Percentiles rank a stretch among this genome's conserved stretches.
Evolutionary conservation across 1,139 yeast genomes (phyloP).

Genomic region (Sugiyamaella japonica): DNA sequence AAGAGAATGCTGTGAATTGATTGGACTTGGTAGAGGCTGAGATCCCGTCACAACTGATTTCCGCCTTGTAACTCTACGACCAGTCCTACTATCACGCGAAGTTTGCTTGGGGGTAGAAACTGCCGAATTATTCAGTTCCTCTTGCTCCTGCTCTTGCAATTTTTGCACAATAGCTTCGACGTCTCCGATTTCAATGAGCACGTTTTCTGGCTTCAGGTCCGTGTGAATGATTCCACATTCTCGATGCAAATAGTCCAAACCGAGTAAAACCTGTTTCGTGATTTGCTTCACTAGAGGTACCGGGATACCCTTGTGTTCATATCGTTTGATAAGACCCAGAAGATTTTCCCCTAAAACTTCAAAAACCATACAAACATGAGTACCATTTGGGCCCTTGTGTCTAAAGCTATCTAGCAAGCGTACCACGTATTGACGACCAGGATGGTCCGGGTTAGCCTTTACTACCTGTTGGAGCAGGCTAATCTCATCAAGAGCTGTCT

Average conservation of each 20-base stretch:
- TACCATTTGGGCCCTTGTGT: conserved; percentile 78
- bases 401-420: conserved; percentile 71
- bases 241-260: conserved; percentile 77
- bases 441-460: conserved; percentile 56
- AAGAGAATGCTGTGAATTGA: conserved; percentile 39
- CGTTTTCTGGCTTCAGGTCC: conserved; percentile 86
- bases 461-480: conserved; percentile 54
- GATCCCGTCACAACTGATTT: conserved; percentile 82
- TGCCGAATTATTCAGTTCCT: conserved; percentile 15
- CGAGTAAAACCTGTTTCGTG: conserved; percentile 71
- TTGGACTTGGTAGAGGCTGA: conserved; percentile 81
- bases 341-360: conserved; percentile 85
- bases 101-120: conserved; percentile 19
- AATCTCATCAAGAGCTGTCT: conserved; percentile 86
- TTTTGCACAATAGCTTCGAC: conserved; percentile 65
- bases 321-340: conserved; percentile 66
- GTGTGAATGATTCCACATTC: conserved; percentile 91
- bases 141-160: conserved; percentile 52
- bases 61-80: conserved; percentile 55
- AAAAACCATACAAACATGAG: conserved; percentile 85
- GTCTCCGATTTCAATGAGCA: conserved; percentile 76
- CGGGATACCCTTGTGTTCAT: conserved; percentile 71
- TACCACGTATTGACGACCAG: conserved; percentile 71
- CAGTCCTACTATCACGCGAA: conserved; percentile 19
- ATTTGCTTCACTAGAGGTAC: conserved; percentile 73